Base-by-base conservation (phyloP, 2,329 filamentous ascomycete genomes). In the Paradendryphiella salina region DNA sequence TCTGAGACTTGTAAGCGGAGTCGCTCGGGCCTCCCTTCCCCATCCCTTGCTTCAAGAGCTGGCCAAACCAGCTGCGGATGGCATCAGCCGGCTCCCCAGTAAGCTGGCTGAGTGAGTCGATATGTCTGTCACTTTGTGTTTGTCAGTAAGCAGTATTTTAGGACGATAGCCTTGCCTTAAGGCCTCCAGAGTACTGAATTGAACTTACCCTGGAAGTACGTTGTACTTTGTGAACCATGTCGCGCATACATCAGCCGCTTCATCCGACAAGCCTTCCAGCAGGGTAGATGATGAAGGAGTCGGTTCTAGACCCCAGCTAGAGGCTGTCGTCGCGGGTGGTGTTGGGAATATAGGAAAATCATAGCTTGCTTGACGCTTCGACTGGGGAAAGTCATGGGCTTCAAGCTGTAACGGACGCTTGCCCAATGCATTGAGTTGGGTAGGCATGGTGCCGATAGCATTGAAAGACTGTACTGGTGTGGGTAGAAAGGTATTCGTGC, bases 1-100 rank as follows among this genome's bases (percentile, higher is more conserved):
- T 71, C 45, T 72, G 69, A n/a, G 70, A 73, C 46, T 67, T 72
- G 53, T 73, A 73, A 21, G 69, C 70, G 7, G 69, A 72, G 42
- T 73, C 70, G 21, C 50, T 46, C 32, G 69, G 64, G n/a, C 63
- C 60, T 31, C 56, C 52, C 20, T 36, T 36, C 28, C 59, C 59
- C 60, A 73, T 66, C 34, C 70, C 70, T 50, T 72, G 69, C 57
- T 71, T 72, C 48, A 71, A 52, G 21, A 71, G 59, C 35, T 65
- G 62, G 11, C 70, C 66, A 36, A 73, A 73, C 70, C 70, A 73
- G 32, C 66, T 63, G 35, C 69, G 57, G 41, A 73, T 71, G 4
- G 68, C 64, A 18, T 60, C 58, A 14, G 64, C 50, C 14, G 69
- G 61, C 46, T 71, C 69, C 20, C 64, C 66, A 28, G 70, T 73